Evolutionary conservation across 306 rosid genomes (phyloP), one percentile per base, ranked within the genome.

Genomic region (Prunus mongolica): DNA sequence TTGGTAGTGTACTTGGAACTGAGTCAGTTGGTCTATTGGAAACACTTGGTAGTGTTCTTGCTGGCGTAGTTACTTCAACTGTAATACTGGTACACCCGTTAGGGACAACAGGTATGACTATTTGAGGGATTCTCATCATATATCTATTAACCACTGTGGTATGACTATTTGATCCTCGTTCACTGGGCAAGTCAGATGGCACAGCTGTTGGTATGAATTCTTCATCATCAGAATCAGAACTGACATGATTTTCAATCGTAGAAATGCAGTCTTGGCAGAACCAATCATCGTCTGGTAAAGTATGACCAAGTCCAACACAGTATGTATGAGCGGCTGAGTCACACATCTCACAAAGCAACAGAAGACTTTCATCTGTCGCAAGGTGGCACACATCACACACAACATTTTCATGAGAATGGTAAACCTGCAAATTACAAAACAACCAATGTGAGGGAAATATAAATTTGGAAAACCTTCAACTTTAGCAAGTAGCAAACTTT

Each of bases 221-320:
- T 58, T 81, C 82, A 49, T 70, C 63, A 11, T 82, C 79, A 12
- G 41, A 55, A 65, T 67, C 79, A 30, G 49, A 6, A 38, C 30
- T 60, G 32, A 28, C 69, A 69, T 49, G 68, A 63, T 62, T 72
- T 61, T 76, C 78, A 69, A 81, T 82, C 68, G 78, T 80, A 27
- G 78, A 34, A 49, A 84, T 67, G 78, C 97, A 91, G 61, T 87
- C 90, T 51, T 38, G 85, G 75, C 97, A 91, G 87, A 85, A 91
- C 97, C 97, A 94, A 85, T 94, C 97, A 50, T 90, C 96, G 81
- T 94, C 93, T 1, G 98, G 97, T 45, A 90, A 85, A 16, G 84
- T 84, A 60, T 71, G 38, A 27, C 97, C 98, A 28, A 91, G 79
- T 80, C 97, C 98, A 79, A 85, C 90, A 57, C 98, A 93, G 66